Evolutionary conservation across 2,329 filamentous ascomycete genomes (phyloP).

Genomic region (Trichoderma aggressivum): DNA sequence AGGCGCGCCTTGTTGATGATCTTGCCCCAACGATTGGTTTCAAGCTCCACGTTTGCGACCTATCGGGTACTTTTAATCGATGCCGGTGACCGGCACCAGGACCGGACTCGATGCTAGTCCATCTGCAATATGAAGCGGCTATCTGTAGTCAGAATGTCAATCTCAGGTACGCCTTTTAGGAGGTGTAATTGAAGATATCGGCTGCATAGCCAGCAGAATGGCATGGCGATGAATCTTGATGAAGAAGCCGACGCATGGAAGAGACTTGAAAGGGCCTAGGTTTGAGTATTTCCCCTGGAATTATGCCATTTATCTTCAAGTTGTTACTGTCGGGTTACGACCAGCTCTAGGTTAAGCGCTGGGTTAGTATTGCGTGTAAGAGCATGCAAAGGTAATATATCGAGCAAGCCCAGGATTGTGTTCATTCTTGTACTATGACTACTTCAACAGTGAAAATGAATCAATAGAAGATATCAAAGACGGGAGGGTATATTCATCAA

Average conservation of each 20-base stretch:
- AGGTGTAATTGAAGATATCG: not conserved
- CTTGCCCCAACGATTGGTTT: not conserved
- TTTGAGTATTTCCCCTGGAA: not conserved
- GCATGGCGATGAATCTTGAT: not conserved
- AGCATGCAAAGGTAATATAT: not conserved
- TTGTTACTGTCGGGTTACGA: not conserved
- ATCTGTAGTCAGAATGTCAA: not conserved
- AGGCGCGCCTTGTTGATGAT: conserved; percentile 8
- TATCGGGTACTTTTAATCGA: not conserved
- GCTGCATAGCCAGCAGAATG: not conserved
- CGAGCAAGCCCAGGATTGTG: not conserved
- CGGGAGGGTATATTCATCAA: not conserved
- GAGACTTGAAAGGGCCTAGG: too few species aligned
- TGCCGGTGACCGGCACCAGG: not conserved
- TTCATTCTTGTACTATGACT: not conserved
- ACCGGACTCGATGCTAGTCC: not conserved
- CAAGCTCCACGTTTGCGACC: not conserved
- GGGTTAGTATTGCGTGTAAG: not conserved
- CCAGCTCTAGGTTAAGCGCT: not conserved
- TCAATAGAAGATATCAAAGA: not conserved
- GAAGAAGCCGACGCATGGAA: not conserved
- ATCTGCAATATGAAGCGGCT: not conserved
- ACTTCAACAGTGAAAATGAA: not conserved
- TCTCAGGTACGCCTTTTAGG: not conserved
- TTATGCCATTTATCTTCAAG: not conserved